Percentiles rank a stretch among this genome's conserved stretches.
Conservation (phyloP, 179 eudicot species). For the Corrigiola litoralis region DNA sequence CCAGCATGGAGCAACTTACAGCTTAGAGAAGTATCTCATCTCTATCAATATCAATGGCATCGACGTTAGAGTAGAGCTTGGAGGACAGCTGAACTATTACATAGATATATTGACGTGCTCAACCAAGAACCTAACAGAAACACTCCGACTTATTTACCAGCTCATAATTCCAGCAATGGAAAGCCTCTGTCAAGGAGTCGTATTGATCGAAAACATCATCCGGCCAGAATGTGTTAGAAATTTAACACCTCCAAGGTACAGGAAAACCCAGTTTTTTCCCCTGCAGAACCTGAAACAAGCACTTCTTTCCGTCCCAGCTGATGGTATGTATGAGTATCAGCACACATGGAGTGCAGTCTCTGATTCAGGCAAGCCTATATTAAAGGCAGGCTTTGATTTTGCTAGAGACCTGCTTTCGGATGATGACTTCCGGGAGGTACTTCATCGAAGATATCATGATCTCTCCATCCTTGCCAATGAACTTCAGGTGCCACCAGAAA, state of each 20-base stretch:
- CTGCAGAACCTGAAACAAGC: slow-evolving; percentile 65
- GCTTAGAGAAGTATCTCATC: slow-evolving; percentile 76
- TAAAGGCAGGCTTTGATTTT: slow-evolving; percentile 62
- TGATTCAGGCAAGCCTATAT: slow-evolving; percentile 46
- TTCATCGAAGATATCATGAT: slow-evolving; percentile 80
- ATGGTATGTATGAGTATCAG: slow-evolving; percentile 88
- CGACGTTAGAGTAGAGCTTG: slow-evolving; percentile 77
- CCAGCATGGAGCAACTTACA: slow-evolving; percentile 87
- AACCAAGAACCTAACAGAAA: slow-evolving; percentile 73
- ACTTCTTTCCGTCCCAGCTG: slow-evolving; percentile 88
- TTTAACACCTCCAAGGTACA: slow-evolving; percentile 76
- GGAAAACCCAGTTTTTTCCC: slow-evolving; percentile 62
- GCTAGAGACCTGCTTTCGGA: slow-evolving; percentile 86
- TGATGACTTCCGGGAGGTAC: slow-evolving; percentile 88
- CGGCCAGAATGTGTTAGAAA: slow-evolving; percentile 78
- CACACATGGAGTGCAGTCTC: slow-evolving; percentile 82
- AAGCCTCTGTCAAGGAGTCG: slow-evolving; percentile 56
- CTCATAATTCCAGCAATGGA: slow-evolving; percentile 80
- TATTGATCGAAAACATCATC: slow-evolving; percentile 56
- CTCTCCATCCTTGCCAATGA: slow-evolving; percentile 83
- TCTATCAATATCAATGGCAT: slow-evolving; percentile 79
- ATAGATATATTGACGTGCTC: slow-evolving; percentile 87
- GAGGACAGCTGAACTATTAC: slow-evolving; percentile 60
- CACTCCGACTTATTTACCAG: slow-evolving; percentile 72
- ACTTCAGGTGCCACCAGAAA: slow-evolving; percentile 70